Percentiles rank a stretch among this genome's conserved stretches.
These are phyloP conservation scores for Cyclotella baltica DNA, from an alignment of 108 stramenopile species.

Conservation along the genomic window DNA sequence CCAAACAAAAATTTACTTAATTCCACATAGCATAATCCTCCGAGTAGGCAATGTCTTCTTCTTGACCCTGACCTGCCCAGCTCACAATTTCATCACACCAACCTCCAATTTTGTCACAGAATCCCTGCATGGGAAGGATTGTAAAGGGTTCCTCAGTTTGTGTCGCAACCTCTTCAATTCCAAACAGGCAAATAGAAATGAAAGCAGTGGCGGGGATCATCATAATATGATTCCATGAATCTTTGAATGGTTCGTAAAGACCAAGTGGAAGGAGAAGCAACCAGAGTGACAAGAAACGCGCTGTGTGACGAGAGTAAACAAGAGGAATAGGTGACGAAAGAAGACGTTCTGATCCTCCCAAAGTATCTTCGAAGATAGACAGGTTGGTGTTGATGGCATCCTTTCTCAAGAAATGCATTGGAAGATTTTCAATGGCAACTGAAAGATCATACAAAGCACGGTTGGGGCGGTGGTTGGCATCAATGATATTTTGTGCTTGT, in stretches of 20 bases:
- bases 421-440: constrained; percentile 77
- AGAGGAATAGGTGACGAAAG: constrained; percentile 79
- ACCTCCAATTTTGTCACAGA: constrained; percentile 73
- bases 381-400: constrained; percentile 70
- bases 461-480: constrained; percentile 77
- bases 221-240: constrained; percentile 77
- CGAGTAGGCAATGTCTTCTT: not conserved
- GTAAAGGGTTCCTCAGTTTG: constrained; percentile 90
- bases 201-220: constrained; percentile 77
- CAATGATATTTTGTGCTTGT: constrained; percentile 73
- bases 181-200: constrained; percentile 72
- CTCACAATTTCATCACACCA: constrained; percentile 52
- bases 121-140: constrained; percentile 87
- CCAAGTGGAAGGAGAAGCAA: constrained; percentile 76
- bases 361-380: constrained; percentile 80
- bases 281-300: constrained; percentile 81
- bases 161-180: constrained; percentile 87
- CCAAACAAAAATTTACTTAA: not conserved
- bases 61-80: constrained; percentile 39
- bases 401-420: constrained; percentile 82
- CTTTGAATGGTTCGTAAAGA: constrained; percentile 72
- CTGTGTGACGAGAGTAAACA: constrained; percentile 77
- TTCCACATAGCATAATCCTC: constrained; percentile 15
- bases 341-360: constrained; percentile 71
- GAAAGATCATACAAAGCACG: constrained; percentile 76